phyloP scores from a whole-genome alignment of 2,329 filamentous ascomycete genomes.

The Bimuria novae-zelandiae region DNA sequence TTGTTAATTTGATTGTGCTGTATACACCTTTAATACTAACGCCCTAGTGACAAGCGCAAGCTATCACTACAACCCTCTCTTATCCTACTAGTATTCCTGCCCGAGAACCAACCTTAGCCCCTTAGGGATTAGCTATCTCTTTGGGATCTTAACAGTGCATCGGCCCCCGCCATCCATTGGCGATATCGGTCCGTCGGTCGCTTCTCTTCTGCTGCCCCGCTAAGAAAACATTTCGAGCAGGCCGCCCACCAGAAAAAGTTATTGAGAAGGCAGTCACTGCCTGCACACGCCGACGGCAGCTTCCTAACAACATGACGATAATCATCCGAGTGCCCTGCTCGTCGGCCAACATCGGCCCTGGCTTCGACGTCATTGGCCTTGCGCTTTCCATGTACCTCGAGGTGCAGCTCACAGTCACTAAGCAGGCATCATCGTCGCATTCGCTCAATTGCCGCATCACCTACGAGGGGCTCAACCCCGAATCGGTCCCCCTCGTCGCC shows the following conservation, averaged over 20 bases:
- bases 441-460: constrained; percentile 86
- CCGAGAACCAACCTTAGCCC: too few relatives aligned
- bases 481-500: constrained; percentile 80
- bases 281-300: too few relatives aligned
- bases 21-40: too few relatives aligned
- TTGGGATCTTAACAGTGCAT: constrained; percentile 7
- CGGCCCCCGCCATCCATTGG: constrained; percentile 1
- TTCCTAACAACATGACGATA: constrained; percentile 33
- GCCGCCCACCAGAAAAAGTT: too few relatives aligned
- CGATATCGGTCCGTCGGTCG: constrained; percentile 10
- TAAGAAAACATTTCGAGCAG: constrained; percentile 5
- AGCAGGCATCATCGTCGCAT: constrained; percentile 56
- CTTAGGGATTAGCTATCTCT: too few relatives aligned
- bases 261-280: too few relatives aligned
- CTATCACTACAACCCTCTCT: too few relatives aligned
- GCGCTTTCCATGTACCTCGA: constrained; percentile 94
- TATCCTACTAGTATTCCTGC: too few relatives aligned
- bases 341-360: constrained; percentile 93
- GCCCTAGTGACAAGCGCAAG: too few relatives aligned
- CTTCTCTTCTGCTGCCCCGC: background rate
- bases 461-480: constrained; percentile 82
- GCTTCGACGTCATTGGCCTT: constrained; percentile 96
- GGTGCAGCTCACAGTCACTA: constrained; percentile 75
- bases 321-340: constrained; percentile 88
- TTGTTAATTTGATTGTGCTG: too few relatives aligned